phyloP scores from a whole-genome alignment of 2,329 filamentous ascomycete species.

The Salinomyces thailandicus region DNA sequence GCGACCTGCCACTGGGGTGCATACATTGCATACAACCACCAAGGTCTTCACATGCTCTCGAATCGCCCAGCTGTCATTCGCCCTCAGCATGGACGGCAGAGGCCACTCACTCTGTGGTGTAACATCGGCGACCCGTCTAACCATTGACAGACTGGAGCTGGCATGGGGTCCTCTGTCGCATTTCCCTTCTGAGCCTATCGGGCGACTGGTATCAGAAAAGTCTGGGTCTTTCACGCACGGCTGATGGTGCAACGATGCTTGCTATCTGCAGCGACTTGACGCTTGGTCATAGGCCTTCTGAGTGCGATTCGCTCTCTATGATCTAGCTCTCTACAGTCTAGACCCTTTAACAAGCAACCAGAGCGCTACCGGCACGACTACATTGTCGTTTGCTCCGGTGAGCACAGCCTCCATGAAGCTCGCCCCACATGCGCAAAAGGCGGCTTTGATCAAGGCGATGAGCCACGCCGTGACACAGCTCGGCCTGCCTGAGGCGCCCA shows the following conservation, averaged over 20 bases:
- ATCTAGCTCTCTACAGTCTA: conserved; percentile 32
- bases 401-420: conserved; percentile 91
- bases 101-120: too few species aligned
- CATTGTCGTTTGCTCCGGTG: conserved; percentile 96
- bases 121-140: too few species aligned
- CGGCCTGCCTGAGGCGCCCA: conserved; percentile 5
- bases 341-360: conserved; percentile 85
- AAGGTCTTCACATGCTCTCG: too few species aligned
- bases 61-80: too few species aligned
- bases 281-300: neutral
- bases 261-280: neutral
- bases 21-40: too few species aligned
- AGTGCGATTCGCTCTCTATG: neutral
- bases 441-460: conserved; percentile 46
- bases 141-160: too few species aligned
- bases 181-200: too few species aligned
- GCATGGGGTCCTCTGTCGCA: too few species aligned
- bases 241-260: too few species aligned
- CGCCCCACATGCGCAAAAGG: conserved; percentile 63
- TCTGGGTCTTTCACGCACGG: too few species aligned
- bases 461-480: conserved; percentile 15
- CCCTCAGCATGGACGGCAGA: too few species aligned
- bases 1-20: neutral
- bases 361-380: conserved; percentile 83
- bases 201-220: too few species aligned